These are phyloP conservation scores for Macroventuria anomochaeta DNA, from an alignment of 2,329 filamentous ascomycete species.

Conservation along the genomic window DNA sequence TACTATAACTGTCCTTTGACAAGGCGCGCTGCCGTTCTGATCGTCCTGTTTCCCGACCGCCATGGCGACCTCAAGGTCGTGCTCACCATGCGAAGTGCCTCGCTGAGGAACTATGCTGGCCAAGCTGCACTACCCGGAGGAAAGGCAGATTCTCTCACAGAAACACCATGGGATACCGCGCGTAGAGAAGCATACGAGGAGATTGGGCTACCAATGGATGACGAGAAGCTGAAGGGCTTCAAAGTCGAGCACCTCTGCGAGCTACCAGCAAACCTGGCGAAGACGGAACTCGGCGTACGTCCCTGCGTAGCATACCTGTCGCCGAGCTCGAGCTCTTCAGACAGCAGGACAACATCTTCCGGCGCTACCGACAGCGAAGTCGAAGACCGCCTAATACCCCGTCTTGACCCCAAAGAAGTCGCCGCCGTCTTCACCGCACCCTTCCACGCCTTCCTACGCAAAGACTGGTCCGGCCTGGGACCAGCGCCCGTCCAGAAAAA, in stretches of 20 bases:
- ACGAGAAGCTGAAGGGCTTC: slow-evolving; percentile 74
- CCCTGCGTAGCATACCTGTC: slow-evolving; percentile 67
- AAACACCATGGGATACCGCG: slow-evolving; percentile 77
- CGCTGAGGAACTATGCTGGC: slow-evolving; percentile 67
- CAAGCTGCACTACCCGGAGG: slow-evolving; percentile 87
- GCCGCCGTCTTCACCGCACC: slow-evolving; percentile 92
- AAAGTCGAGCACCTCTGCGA: slow-evolving; percentile 85
- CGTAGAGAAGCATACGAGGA: slow-evolving; percentile 91
- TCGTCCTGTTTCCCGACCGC: slow-evolving; percentile 86
- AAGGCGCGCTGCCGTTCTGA: slow-evolving; percentile 82
- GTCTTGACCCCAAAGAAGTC: slow-evolving; percentile 86
- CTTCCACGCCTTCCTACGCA: slow-evolving; percentile 79
- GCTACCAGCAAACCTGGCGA: slow-evolving; percentile 67
- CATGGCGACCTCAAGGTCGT: slow-evolving; percentile 76
- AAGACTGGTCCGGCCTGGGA: slow-evolving; percentile 55
- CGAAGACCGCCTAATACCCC: slow-evolving; percentile 76
- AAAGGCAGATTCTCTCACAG: slow-evolving; percentile 61
- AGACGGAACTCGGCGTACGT: slow-evolving; percentile 58
- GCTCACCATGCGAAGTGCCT: slow-evolving; percentile 66
- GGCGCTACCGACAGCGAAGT: slow-evolving; percentile 19
- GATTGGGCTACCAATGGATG: slow-evolving; percentile 81
- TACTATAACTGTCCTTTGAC: slow-evolving; percentile 64
- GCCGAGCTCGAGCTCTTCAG: slow-evolving; percentile 17
- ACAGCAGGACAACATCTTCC: neutral
- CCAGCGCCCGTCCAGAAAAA: slow-evolving; percentile 49